Evolutionary conservation across 1,139 yeast genomes (phyloP), one percentile per base, ranked within the genome.

Genomic region (Hansenula sp.): DNA sequence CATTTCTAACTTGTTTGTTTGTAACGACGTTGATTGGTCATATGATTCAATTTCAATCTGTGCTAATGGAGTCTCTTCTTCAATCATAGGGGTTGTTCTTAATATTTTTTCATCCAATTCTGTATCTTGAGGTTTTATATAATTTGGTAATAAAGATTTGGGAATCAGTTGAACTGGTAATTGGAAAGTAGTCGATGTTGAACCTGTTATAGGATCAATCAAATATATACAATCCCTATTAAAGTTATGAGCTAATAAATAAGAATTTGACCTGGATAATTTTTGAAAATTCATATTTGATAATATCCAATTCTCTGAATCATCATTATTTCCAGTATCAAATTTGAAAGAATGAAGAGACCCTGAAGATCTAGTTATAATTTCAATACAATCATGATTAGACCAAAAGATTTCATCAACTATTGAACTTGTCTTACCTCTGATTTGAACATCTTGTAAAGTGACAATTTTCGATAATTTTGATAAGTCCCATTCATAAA

Each of bases 31-130:
- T 24, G 19, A 24, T 16, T 16, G 15, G 13, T 3, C 3, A 45
- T 84, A 77, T 0, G 89, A 78, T 51, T 83, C 88, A 45, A 84
- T 75, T 57, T 83, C 90, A 33, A 80, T 77, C 48, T 77, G 77
- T 0, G 84, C 72, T 33, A 82, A 61, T 1, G 85, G 82, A 8
- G 11, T 13, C 5, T 33, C 28, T 24, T 34, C 27, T 41, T 69
- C 29, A 15, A 12, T 21, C 25, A 21, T 21, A 21, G 25, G 25
- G 25, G 25, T n/a, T n/a, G n/a, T 8, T 24, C 36, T n/a, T 15
- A 21, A 41, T 36, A 25, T 36, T 41, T 15, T 32, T 36, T 21
- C 35, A 31, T 9, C 45, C 31, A 10, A 33, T 19, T 5, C 18
- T 35, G 16, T 46, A 35, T 34, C 57, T 42, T 36, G 36, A 6